Base-by-base conservation (phyloP, 73 alveolate genomes). In the Tetrahymena thermophila region DNA sequence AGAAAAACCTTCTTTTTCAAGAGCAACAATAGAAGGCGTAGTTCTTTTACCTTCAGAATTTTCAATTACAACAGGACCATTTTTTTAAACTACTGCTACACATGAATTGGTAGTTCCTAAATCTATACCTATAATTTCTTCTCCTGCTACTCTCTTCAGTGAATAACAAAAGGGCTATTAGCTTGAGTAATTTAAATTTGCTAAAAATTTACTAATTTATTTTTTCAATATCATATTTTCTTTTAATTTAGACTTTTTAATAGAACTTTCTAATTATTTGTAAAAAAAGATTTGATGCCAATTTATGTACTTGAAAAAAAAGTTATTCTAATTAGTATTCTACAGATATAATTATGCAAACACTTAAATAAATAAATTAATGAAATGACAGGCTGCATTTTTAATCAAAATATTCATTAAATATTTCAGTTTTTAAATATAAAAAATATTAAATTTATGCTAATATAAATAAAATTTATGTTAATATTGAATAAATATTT, bases 41-140 rank as follows among this genome's bases (percentile, higher is more conserved):
- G 98, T 98, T 28, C 98, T 85, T 93, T 96, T 98, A 44, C 99
- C 99, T 93, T 93, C 97, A 94, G 98, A 96, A 84, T 98, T 98
- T 93, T 97, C 98, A 16, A 98, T 96, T 58, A 97, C 97, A 50
- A 97, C 96, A 15, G 94, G 94, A 17, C 84, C 38, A 35, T 40
- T 42, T 56, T 96, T 97, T 96, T 94, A 96, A 85, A 71, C 96
- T 19, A 97, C 96, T 56, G 97, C 99, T 35, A 98, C 98, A 31
- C 99, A 98, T 35, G 98, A 97, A 97, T 95, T 96, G 84, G 99
- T 97, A 43, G 99, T 97, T 43, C 99, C 99, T 57, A 97, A 94
- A 95, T 97, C 99, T 85, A 97, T 97, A 84, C 99, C 99, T 50
- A 97, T 97, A 42, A 71, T 71, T 71, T 71, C 89, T 28, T 71